phyloP scores from a whole-genome alignment of 106 monocot genomes.

The Vanilla planifolia region DNA sequence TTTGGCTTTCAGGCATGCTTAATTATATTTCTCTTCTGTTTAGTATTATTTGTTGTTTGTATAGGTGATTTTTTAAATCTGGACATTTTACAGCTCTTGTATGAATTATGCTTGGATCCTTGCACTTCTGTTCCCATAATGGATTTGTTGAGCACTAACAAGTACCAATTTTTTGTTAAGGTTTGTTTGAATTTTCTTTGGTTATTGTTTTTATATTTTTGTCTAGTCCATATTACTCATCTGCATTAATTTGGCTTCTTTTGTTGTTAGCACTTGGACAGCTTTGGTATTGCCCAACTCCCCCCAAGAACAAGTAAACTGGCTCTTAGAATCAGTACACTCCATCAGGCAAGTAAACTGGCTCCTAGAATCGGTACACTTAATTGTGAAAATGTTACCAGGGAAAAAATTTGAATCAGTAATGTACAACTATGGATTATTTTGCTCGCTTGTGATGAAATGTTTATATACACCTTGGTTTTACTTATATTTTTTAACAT shows the following conservation, averaged over 20 bases:
- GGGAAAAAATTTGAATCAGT: too few species aligned
- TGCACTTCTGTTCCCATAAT: conserved; percentile 59
- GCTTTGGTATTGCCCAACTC: conserved; percentile 52
- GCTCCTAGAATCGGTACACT: too few species aligned
- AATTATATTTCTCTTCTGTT: not conserved
- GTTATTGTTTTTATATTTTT: conserved; percentile 2
- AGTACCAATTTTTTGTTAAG: conserved; percentile 83
- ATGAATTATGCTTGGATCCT: conserved; percentile 86
- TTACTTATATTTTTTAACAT: too few species aligned
- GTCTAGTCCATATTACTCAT: conserved; percentile 3
- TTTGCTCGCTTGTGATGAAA: too few species aligned
- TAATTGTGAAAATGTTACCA: too few species aligned
- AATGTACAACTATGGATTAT: too few species aligned
- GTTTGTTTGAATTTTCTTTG: conserved; percentile 20
- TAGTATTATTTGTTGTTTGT: not conserved
- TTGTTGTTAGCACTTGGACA: conserved; percentile 59
- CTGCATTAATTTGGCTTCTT: conserved; percentile 11
- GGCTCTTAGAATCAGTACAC: conserved; percentile 73
- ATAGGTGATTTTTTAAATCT: not conserved
- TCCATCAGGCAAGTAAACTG: conserved; percentile 98
- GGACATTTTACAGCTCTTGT: conserved; percentile 56
- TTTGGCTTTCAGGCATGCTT: conserved; percentile 83
- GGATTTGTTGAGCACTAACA: conserved; percentile 75
- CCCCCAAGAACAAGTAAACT: conserved; percentile 74
- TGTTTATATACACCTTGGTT: too few species aligned